Conservation (phyloP, 208 protist species). For the Leishmania martiniquensis region DNA sequence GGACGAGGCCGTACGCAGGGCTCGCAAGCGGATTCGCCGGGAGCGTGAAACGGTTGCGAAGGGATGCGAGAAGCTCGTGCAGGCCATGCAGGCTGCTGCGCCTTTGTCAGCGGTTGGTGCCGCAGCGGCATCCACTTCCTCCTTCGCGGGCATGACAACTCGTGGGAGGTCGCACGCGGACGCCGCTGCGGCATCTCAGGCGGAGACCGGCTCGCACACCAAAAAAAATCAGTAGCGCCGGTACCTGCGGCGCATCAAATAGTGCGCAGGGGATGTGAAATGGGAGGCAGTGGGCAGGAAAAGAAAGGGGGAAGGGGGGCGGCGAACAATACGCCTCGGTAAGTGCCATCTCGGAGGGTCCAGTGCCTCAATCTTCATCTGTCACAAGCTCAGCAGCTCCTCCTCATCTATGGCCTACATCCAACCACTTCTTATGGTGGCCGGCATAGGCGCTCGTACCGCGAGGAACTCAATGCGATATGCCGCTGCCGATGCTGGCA, state of each 20-base stretch:
- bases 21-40: constrained; percentile 20
- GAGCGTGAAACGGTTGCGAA: constrained; percentile 23
- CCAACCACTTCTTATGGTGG: too few species aligned
- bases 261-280: background rate
- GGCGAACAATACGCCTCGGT: too few species aligned
- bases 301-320: too few species aligned
- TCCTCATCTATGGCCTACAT: too few species aligned
- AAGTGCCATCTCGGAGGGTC: too few species aligned
- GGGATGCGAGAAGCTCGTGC: constrained; percentile 19
- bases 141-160: background rate
- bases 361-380: too few species aligned
- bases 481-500: too few species aligned
- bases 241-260: background rate
- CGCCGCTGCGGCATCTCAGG: background rate
- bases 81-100: constrained; percentile 22
- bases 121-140: background rate
- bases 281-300: background rate
- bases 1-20: constrained; percentile 45
- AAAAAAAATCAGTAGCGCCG: constrained; percentile 26
- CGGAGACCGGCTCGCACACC: constrained; percentile 1
- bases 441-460: too few species aligned
- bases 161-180: background rate
- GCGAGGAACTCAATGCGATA: too few species aligned
- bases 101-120: background rate
- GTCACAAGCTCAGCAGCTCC: too few species aligned